A percentile compares a stretch with the other conserved stretches of the same genome.
Evolutionary conservation across 1,284 basidiomycete species (phyloP).

Genomic region (Porphyrellus sp.): DNA sequence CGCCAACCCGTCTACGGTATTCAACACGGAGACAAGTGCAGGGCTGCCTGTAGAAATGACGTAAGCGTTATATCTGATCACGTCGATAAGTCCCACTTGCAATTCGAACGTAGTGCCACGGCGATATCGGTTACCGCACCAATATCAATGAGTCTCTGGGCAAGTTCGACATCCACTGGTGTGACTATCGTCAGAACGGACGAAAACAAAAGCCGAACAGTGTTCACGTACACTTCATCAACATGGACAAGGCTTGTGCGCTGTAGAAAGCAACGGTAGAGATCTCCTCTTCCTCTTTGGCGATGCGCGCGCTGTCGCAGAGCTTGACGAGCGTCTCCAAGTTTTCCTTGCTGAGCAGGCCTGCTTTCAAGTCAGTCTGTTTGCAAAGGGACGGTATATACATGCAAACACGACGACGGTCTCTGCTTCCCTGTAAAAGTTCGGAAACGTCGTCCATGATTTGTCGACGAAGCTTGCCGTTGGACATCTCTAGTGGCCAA

Average conservation of each 20-base stretch:
- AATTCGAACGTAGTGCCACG: conserved; percentile 17
- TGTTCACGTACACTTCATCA: conserved; percentile 23
- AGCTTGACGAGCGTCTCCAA: conserved; percentile 19
- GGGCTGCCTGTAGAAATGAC: conserved; percentile 13
- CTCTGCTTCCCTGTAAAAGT: conserved; percentile 10
- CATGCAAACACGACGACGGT: conserved; percentile 26
- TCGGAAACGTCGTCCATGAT: conserved; percentile 18
- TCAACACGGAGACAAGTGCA: conserved; percentile 24
- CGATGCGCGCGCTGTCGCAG: conserved; percentile 15
- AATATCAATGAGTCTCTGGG: conserved; percentile 14
- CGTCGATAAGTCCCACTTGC: conserved; percentile 8
- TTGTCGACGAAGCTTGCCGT: conserved; percentile 3
- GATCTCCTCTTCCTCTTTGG: conserved; percentile 19
- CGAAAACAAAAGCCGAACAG: neutral
- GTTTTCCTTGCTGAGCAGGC: conserved; percentile 22
- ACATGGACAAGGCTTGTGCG: conserved; percentile 28
- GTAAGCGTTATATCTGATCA: neutral
- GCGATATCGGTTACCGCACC: conserved; percentile 21
- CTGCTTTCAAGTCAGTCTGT: conserved; percentile 11
- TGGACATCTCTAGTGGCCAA: conserved; percentile 10
- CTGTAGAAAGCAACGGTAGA: conserved; percentile 26
- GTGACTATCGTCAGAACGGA: neutral
- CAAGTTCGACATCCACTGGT: conserved; percentile 18
- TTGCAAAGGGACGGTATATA: conserved; percentile 33
- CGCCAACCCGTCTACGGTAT: conserved; percentile 20